Base-by-base conservation (phyloP, 352 stramenopile genomes). In the Blastocystis sp. region DNA sequence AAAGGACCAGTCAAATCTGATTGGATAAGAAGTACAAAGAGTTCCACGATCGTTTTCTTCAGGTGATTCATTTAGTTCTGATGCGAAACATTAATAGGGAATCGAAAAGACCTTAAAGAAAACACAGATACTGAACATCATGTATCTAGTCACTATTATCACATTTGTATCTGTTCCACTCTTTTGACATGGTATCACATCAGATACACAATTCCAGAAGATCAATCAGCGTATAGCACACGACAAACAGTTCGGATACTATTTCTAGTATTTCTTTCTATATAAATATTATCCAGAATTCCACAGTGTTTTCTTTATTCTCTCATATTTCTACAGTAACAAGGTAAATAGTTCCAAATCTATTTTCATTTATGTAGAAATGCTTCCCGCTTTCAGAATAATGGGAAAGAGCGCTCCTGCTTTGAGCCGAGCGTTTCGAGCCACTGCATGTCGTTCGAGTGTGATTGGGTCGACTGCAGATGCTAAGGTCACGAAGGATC, bases 311-410 rank as follows among this genome's bases (percentile, higher is more conserved):
- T 35, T 5, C 59, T 69, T 69, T 32, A n/a, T 69, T 9, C 32
- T 3, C 0, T 19, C n/a, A 69, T 37, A 69, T 35, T 46, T 46
- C 59, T 35, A 32, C 24, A 19, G 12, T 19, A 42, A 24, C 24
- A 37, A 24, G 42, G 59, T 69, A 69, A 37, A 46, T 42, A 1
- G 5, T 9, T 21, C 19, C 24, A 51, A 52, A 52, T 16, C 3
- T 51, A 24, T n/a, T 21, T 6, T 74, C 63, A 74, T 74, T 74
- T 14, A 46, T 43, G 24, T 74, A 74, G 63, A 51, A 5, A 74
- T 74, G 63, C 35, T 74, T 37, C 63, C 63, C 63, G 42, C 29
- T 74, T 46, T 74, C n/a, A 74, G 63, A 74, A 74, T 74, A n/a
- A 74, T 74, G 63, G 63, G 63, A 74, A 74, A 74, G 63, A 74